Conservation (phyloP, 768 basidiomycete genomes). For the Auriscalpium vulgare region DNA sequence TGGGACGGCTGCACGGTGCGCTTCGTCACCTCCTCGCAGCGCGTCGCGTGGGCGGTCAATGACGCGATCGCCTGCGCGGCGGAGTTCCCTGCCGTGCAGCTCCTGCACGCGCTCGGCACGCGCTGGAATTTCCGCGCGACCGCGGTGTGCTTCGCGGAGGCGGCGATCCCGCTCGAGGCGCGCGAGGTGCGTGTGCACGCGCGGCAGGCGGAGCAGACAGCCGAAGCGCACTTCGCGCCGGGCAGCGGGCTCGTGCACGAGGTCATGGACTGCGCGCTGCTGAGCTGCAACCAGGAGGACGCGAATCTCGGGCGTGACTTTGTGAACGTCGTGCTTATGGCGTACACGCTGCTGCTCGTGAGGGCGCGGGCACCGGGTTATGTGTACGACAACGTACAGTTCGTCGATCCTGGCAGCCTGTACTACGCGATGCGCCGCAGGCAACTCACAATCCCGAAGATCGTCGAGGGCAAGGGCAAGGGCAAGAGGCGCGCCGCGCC, state of each 20-base stretch:
- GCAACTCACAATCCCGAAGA: not conserved
- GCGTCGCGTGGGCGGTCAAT: conserved; percentile 11
- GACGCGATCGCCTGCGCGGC: not conserved
- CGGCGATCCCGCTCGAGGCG: conserved; percentile 2
- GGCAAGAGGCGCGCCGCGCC: not conserved
- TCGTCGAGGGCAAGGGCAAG: no score
- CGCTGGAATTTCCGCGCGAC: conserved; percentile 6
- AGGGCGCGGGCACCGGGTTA: conserved; percentile 3
- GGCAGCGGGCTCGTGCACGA: conserved; percentile 7
- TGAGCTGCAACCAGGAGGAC: not conserved
- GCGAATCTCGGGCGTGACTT: conserved; percentile 4
- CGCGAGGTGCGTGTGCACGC: not conserved
- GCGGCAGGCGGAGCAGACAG: not conserved
- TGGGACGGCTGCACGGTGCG: conserved; percentile 11
- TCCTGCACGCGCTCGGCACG: conserved; percentile 8
- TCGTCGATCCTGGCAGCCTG: conserved; percentile 1
- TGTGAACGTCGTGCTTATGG: conserved; percentile 4
- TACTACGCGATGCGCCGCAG: conserved; percentile 9
- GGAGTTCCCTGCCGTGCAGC: conserved; percentile 4
- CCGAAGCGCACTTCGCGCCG: conserved; percentile 2
- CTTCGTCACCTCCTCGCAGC: conserved; percentile 5
- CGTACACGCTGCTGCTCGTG: conserved; percentile 3
- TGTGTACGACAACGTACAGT: not conserved
- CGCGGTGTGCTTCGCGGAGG: not conserved
- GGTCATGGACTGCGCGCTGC: conserved; percentile 9